These are phyloP conservation scores for barley (Hordeum vulgare) DNA, from an alignment of 176 grass and related monocot genomes.

Conservation along the genomic window DNA sequence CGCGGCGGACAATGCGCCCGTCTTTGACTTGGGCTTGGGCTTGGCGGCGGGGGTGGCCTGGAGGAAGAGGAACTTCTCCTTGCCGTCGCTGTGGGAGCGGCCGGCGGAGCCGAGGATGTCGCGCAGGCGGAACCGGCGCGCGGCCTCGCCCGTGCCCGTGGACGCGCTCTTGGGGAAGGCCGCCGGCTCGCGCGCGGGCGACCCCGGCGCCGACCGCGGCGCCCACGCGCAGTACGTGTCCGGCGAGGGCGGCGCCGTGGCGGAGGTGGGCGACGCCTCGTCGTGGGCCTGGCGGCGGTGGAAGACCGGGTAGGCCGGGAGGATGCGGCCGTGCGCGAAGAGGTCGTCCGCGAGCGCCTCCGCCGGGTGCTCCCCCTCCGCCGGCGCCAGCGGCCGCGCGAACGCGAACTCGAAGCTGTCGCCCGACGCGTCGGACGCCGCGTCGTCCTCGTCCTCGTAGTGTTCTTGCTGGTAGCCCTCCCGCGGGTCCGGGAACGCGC, in stretches of 20 bases:
- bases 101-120: conserved; percentile 30
- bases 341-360: conserved; percentile 47
- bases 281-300: not conserved
- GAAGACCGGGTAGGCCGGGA: conserved; percentile 58
- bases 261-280: not conserved
- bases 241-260: conserved; percentile 29
- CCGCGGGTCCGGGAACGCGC: not conserved
- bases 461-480: no score
- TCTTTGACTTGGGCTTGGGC: not conserved
- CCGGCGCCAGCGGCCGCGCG: conserved; percentile 13
- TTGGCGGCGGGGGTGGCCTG: not conserved
- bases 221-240: conserved; percentile 53
- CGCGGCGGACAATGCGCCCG: not conserved
- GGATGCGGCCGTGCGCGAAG: conserved; percentile 57
- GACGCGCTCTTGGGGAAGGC: conserved; percentile 58
- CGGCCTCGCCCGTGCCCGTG: conserved; percentile 34
- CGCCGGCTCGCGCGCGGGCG: not conserved
- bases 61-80: conserved; percentile 75
- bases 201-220: conserved; percentile 36
- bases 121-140: conserved; percentile 30
- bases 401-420: conserved; percentile 60
- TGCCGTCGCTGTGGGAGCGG: conserved; percentile 58
- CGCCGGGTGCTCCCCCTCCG: no score
- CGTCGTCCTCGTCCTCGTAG: not conserved
- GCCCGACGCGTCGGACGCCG: not conserved